Evolutionary conservation across 2,329 filamentous ascomycete species (phyloP).

Genomic region (Zalaria sp.): DNA sequence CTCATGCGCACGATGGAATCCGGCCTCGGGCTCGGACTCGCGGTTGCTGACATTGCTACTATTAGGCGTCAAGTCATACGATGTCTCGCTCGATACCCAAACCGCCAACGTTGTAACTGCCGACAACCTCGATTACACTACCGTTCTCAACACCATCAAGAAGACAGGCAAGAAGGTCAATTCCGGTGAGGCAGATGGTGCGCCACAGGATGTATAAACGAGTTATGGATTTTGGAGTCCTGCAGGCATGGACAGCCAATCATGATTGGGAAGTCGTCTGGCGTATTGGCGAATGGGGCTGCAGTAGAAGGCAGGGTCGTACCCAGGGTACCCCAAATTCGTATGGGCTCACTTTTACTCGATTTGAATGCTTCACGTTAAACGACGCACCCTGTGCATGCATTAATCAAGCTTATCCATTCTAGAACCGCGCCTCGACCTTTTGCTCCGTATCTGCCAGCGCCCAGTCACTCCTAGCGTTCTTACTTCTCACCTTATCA

Average conservation of each 20-base stretch:
- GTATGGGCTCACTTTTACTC: too few relatives aligned
- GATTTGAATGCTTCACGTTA: too few relatives aligned
- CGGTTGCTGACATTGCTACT: not conserved
- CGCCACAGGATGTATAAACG: constrained; percentile 18
- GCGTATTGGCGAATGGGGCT: too few relatives aligned
- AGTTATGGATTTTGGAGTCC: too few relatives aligned
- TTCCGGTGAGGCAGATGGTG: constrained; percentile 57
- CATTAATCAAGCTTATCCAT: too few relatives aligned
- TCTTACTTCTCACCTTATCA: constrained; percentile 56
- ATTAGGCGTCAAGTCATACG: constrained; percentile 74
- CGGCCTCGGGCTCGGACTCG: too few relatives aligned
- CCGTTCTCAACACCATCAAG: constrained; percentile 73
- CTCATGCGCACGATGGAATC: too few relatives aligned
- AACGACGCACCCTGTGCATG: too few relatives aligned
- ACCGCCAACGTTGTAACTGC: constrained; percentile 64
- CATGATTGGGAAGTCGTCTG: too few relatives aligned
- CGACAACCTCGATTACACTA: constrained; percentile 57
- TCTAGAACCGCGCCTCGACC: constrained; percentile 55
- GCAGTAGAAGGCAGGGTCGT: too few relatives aligned
- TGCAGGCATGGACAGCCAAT: too few relatives aligned
- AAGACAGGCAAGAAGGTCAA: constrained; percentile 94
- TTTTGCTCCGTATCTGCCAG: constrained; percentile 60
- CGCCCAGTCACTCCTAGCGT: constrained; percentile 54
- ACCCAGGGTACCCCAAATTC: too few relatives aligned
- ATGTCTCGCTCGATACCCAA: constrained; percentile 77